phyloP scores from a whole-genome alignment of 2,329 filamentous ascomycete species.

The Coleophoma crateriformis region DNA sequence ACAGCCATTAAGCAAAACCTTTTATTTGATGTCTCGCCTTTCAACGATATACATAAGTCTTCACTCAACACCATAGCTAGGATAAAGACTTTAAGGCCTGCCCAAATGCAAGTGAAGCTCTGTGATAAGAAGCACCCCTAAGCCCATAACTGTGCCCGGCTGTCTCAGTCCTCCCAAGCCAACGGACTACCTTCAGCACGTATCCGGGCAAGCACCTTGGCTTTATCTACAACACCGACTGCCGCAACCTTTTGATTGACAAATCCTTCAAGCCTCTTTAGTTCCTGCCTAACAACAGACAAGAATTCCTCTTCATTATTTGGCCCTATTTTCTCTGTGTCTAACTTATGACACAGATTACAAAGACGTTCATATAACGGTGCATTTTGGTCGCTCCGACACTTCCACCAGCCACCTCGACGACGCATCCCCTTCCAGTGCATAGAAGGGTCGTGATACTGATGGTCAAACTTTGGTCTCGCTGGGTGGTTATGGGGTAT shows the following conservation, averaged over 20 bases:
- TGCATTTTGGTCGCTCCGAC: constrained; percentile 10
- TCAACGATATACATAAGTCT: too few species aligned
- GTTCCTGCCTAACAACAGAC: too few species aligned
- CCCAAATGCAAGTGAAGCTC: too few species aligned
- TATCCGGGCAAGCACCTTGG: background rate
- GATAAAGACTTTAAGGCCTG: too few species aligned
- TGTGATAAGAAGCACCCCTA: too few species aligned
- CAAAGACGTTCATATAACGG: constrained; percentile 13
- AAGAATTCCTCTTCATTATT: background rate
- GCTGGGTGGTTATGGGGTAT: constrained; percentile 1
- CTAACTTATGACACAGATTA: constrained; percentile 5
- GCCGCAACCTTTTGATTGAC: background rate
- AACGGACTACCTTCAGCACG: background rate
- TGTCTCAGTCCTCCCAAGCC: background rate
- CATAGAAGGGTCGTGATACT: constrained; percentile 16
- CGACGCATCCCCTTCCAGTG: constrained; percentile 16
- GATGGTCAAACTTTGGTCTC: constrained; percentile 11
- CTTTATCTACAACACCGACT: background rate
- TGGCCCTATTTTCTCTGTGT: background rate
- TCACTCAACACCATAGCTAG: too few species aligned
- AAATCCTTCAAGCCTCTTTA: background rate
- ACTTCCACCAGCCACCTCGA: constrained; percentile 22
- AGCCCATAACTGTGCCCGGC: too few species aligned
- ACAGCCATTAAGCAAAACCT: too few species aligned
- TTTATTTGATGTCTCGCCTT: too few species aligned